Conservation (phyloP, 495 filamentous ascomycete species). For the Penicillium verhagenii region DNA sequence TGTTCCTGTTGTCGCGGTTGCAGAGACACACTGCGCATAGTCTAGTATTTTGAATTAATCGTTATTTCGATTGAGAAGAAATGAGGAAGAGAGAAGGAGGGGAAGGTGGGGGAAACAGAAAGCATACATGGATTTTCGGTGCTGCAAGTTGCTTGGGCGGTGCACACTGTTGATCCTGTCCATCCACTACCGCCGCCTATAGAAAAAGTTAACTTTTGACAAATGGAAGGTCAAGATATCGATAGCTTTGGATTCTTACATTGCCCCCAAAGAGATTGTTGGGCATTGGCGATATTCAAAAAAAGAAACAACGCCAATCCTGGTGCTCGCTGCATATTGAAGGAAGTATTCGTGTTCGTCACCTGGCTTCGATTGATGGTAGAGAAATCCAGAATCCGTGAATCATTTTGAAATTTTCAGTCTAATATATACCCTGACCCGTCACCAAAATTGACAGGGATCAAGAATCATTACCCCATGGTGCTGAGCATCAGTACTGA, state of each 20-base stretch:
- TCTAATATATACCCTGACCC: background rate
- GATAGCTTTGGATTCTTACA: constrained; percentile 1
- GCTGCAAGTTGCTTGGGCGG: constrained; percentile 13
- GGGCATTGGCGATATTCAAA: constrained; percentile 1
- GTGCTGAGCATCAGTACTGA: background rate
- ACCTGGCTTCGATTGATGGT: background rate
- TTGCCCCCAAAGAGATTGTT: constrained; percentile 11
- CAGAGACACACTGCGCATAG: constrained; percentile 12
- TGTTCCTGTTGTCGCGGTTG: background rate
- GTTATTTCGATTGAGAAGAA: background rate
- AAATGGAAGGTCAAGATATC: background rate
- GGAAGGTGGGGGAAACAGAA: background rate
- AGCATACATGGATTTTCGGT: constrained; percentile 13
- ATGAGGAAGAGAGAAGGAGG: background rate
- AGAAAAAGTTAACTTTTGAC: background rate
- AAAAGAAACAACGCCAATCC: constrained; percentile 1
- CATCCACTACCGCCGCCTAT: constrained; percentile 13
- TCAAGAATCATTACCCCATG: background rate
- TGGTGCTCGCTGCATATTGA: background rate
- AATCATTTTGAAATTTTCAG: background rate
- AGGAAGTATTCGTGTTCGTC: background rate
- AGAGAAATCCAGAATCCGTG: background rate
- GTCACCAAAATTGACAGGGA: background rate
- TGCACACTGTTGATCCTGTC: constrained; percentile 9
- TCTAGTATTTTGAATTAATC: constrained; percentile 9